These are phyloP conservation scores for Andrographis paniculata DNA, from an alignment of 305 asterid genomes.

Conservation along the genomic window DNA sequence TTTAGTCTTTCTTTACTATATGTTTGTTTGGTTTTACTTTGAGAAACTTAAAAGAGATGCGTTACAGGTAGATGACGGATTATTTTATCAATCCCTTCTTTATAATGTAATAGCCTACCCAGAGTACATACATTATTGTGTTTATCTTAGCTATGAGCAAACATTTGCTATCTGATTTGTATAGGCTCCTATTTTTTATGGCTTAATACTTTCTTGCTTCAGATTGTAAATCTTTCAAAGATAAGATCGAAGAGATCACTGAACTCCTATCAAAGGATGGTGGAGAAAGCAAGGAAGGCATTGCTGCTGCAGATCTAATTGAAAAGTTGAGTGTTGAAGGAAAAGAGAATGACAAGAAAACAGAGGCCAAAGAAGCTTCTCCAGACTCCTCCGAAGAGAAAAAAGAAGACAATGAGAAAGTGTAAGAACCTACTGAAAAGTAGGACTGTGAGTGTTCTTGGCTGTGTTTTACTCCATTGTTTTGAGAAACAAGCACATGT, in stretches of 20 bases:
- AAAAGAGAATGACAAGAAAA: neutral
- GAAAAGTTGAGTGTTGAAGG: slow-evolving; percentile 16
- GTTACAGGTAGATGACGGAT: no score
- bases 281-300: slow-evolving; percentile 45
- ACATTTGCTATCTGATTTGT: neutral
- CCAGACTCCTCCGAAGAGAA: neutral
- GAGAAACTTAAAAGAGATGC: no score
- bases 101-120: no score
- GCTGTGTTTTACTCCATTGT: neutral
- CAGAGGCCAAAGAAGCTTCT: neutral
- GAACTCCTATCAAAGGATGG: slow-evolving; percentile 34
- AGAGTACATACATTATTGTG: no score
- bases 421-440: neutral
- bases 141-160: no score
- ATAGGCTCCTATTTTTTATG: neutral
- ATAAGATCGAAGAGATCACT: slow-evolving; percentile 49
- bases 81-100: no score
- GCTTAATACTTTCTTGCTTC: no score
- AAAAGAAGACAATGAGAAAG: neutral
- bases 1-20: no score
- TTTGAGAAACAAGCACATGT: neutral
- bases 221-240: slow-evolving; percentile 74
- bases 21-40: no score
- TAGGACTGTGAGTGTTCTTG: neutral
- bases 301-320: slow-evolving; percentile 52